phyloP scores from a whole-genome alignment of 2,329 filamentous ascomycete species.

The Fusarium sp. region DNA sequence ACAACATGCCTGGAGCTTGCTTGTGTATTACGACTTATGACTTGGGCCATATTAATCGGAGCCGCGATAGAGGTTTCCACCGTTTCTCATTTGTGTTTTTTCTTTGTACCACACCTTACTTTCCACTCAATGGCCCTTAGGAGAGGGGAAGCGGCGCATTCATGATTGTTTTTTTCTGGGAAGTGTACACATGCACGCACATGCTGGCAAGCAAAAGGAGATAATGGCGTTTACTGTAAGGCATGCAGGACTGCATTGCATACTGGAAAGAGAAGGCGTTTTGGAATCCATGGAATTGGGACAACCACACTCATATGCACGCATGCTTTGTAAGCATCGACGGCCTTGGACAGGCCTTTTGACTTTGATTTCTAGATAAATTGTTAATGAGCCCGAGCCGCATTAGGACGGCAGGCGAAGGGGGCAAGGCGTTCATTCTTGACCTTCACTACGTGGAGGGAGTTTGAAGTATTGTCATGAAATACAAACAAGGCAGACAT shows the following conservation, averaged over 20 bases:
- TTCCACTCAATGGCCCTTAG: conserved; percentile 28
- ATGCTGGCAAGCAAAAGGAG: conserved; percentile 38
- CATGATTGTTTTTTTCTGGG: conserved; percentile 18
- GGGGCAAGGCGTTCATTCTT: conserved; percentile 13
- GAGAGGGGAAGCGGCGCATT: conserved; percentile 33
- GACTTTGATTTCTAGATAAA: conserved; percentile 34
- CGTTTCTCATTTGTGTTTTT: conserved; percentile 20
- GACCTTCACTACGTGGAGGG: conserved; percentile 18
- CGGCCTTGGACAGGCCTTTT: conserved; percentile 41
- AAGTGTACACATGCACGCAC: conserved; percentile 32
- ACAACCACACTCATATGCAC: conserved; percentile 25
- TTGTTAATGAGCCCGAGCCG: conserved; percentile 40
- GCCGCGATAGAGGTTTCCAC: conserved; percentile 36
- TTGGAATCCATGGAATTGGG: conserved; percentile 2
- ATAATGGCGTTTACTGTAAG: conserved; percentile 34
- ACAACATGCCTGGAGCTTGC: conserved; percentile 12
- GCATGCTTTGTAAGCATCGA: conserved; percentile 33
- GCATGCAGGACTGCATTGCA: conserved; percentile 37
- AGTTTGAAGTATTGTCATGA: conserved; percentile 24
- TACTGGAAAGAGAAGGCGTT: conserved; percentile 38
- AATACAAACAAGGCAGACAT: conserved; percentile 34
- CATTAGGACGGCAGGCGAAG: conserved; percentile 28
- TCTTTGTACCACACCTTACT: conserved; percentile 29
- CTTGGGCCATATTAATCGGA: conserved; percentile 31
- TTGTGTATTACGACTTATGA: conserved; percentile 41